These are phyloP conservation scores for Alternaria postmessia DNA, from an alignment of 2,329 filamentous ascomycete species.

Conservation along the genomic window DNA sequence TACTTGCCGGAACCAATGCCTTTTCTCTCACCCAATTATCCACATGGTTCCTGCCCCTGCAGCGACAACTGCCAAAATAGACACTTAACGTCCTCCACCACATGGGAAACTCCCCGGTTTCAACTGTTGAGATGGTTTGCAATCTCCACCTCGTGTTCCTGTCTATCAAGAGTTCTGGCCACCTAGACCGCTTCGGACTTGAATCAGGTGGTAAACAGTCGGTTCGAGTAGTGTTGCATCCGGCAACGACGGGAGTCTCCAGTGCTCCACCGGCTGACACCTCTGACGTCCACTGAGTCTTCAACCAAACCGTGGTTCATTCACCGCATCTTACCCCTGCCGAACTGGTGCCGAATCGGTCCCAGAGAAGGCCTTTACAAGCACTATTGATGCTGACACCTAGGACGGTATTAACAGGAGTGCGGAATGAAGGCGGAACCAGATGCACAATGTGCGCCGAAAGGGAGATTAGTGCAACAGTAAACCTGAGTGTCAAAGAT, in stretches of 20 bases:
- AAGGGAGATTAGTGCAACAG: not conserved
- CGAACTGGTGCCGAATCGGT: slow-evolving; percentile 8
- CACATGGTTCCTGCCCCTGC: slow-evolving; percentile 15
- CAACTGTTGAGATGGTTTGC: not conserved
- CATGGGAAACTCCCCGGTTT: slow-evolving; percentile 1
- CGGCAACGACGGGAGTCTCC: slow-evolving; percentile 8
- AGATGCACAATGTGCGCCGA: not conserved
- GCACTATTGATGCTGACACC: not conserved
- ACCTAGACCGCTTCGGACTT: slow-evolving; percentile 7
- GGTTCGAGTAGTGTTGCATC: slow-evolving; percentile 3
- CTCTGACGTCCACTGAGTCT: slow-evolving; percentile 5
- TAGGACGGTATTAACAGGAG: not conserved
- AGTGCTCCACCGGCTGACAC: slow-evolving; percentile 7
- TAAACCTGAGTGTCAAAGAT: not conserved
- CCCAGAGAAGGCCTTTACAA: not conserved
- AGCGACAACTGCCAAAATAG: slow-evolving; percentile 9
- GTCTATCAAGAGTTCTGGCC: not conserved
- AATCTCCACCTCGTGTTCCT: not conserved
- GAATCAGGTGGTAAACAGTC: slow-evolving; percentile 1
- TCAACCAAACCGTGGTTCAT: slow-evolving; percentile 17
- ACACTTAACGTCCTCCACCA: not conserved
- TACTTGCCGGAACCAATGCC: slow-evolving; percentile 2
- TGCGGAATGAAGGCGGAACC: not conserved
- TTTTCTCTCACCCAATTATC: not conserved
- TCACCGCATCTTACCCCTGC: slow-evolving; percentile 19